A percentile compares a stretch with the other conserved stretches of the same genome.
Evolutionary conservation across 2,329 filamentous ascomycete genomes (phyloP).

Genomic region (Knoxdaviesia capensis): DNA sequence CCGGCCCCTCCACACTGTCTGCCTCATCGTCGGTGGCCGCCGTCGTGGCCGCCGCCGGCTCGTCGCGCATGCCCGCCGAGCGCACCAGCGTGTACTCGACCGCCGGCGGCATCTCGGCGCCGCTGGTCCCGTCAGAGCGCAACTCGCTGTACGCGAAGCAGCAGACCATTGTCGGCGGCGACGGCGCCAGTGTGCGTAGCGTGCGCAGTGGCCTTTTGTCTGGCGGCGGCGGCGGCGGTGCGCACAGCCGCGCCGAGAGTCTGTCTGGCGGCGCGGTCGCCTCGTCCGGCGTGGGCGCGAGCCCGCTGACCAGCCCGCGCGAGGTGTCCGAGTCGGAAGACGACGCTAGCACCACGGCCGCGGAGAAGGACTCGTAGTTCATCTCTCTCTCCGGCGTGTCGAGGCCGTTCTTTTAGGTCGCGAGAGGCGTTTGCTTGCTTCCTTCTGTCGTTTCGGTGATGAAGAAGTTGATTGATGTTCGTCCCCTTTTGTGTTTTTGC

Average conservation of each 20-base stretch:
- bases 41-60: not conserved
- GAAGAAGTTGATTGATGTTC: not conserved
- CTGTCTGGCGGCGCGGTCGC: slow-evolving; percentile 51
- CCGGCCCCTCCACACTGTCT: not conserved
- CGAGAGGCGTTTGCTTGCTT: not conserved
- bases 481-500: not conserved
- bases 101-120: slow-evolving; percentile 35
- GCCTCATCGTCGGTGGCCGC: slow-evolving; percentile 7
- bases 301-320: slow-evolving; percentile 39
- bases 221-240: slow-evolving; percentile 10
- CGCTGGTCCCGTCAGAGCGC: slow-evolving; percentile 50
- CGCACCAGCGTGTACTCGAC: slow-evolving; percentile 68
- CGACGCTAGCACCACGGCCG: no score
- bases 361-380: no score
- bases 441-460: no score
- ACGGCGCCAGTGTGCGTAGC: slow-evolving; percentile 62
- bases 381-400: no score
- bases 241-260: slow-evolving; percentile 67
- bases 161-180: slow-evolving; percentile 26
- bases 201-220: slow-evolving; percentile 50
- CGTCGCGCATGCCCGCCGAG: slow-evolving; percentile 23
- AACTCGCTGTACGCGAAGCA: not conserved
- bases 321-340: slow-evolving; percentile 17
- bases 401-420: no score
- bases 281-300: slow-evolving; percentile 21